phyloP scores from a whole-genome alignment of 139 green algal genomes.

The Chlamydomonas sphaeroides region DNA sequence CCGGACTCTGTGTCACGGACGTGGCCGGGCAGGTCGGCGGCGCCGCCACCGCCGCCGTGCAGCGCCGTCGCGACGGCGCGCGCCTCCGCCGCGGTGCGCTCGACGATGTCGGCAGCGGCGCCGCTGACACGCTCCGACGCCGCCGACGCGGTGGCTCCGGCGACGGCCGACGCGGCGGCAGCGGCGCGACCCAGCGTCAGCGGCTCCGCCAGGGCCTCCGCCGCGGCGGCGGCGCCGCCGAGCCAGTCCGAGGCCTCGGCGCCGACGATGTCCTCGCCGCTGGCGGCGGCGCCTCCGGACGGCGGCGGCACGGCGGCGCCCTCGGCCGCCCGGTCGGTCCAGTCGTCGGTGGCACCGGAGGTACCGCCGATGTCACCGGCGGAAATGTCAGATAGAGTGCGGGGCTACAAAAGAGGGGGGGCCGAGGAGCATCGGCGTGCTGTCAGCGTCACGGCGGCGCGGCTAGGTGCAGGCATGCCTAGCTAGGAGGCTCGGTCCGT shows the following conservation, averaged over 20 bases:
- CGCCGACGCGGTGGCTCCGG: neutral
- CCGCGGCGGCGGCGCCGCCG: neutral
- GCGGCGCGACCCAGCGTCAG: neutral
- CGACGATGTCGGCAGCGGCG: neutral
- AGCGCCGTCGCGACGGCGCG: neutral
- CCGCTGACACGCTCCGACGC: neutral
- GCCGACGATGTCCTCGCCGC: too few relatives aligned
- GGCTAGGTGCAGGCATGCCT: too few relatives aligned
- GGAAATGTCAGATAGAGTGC: too few relatives aligned
- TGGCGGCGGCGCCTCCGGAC: neutral
- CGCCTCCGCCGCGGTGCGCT: neutral
- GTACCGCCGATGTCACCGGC: neutral
- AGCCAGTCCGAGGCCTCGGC: neutral
- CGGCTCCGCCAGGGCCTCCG: neutral
- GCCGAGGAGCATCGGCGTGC: too few relatives aligned
- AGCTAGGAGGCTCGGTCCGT: too few relatives aligned
- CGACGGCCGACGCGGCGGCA: neutral
- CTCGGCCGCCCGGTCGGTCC: conserved; percentile 11
- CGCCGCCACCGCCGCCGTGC: neutral
- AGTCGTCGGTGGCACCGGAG: conserved; percentile 18
- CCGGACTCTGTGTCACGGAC: too few relatives aligned
- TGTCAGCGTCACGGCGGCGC: too few relatives aligned
- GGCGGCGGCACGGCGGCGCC: too few relatives aligned
- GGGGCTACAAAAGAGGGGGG: too few relatives aligned
- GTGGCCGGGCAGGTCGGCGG: neutral